Base-by-base conservation (phyloP, 1,139 yeast species). In the Diutina rugosa region DNA sequence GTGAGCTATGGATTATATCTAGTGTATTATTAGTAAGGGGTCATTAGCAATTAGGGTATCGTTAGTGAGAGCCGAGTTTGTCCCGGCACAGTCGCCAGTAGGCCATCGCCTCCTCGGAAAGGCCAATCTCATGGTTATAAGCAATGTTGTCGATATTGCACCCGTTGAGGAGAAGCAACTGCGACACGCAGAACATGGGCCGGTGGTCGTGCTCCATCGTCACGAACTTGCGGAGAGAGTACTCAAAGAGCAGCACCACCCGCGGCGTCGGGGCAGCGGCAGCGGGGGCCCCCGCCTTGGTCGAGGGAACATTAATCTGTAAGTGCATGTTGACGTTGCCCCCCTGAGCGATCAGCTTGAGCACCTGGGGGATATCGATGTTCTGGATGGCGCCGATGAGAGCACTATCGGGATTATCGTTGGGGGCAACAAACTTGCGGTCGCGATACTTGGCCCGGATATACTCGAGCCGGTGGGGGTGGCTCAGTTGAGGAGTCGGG, bases 81-180 rank as follows among this genome's bases (percentile, higher is more conserved):
- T 44, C 46, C 6, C 48, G 38, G 9, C 54, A 29, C 26, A 30
- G 61, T 49, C 70, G 71, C 87, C 89, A 84, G 64, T 80, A 85
- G 10, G 65, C 65, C 38, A 66, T 61, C 5, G 85, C 87, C n/a
- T 69, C 75, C 1, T 68, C 67, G 10, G 74, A 66, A 21, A 80
- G 63, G 0, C 72, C 74, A 21, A 75, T 60, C 10, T 69, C 71
- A 30, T 65, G 60, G 14, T 65, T 60, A 38, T 58, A 62, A 12
- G 55, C 14, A 41, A 65, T 60, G 1, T 64, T 64, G 32, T 77
- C 78, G 28, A 73, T 66, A 56, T 62, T 71, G 62, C 74, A 77
- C 14, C 95, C 95, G 66, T 88, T 87, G 59, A 87, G 74, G 3
- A 85, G 63, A 14, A 91, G 71, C 46, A 89, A 72, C 64, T 90